Evolutionary conservation across 176 grass and related monocot genomes (phyloP).

Genomic region (Poa annua): DNA sequence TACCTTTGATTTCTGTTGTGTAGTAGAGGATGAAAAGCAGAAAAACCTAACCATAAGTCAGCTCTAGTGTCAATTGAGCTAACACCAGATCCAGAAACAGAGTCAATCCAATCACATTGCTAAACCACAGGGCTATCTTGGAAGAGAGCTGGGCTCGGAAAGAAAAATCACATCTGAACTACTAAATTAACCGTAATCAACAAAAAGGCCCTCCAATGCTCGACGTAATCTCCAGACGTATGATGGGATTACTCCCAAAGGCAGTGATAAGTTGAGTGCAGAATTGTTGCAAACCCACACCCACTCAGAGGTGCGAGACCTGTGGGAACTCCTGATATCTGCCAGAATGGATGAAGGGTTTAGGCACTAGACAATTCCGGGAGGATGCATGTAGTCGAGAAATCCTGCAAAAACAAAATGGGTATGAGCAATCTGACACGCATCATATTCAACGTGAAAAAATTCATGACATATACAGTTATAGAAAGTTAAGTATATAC

Average conservation of each 20-base stretch:
- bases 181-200: constrained; percentile 77
- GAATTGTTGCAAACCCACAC: constrained; percentile 64
- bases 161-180: constrained; percentile 56
- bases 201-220: constrained; percentile 67
- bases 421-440: neutral
- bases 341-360: constrained; percentile 62
- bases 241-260: constrained; percentile 59
- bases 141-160: constrained; percentile 45
- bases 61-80: constrained; percentile 23
- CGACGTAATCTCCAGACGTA: constrained; percentile 73
- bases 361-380: constrained; percentile 53
- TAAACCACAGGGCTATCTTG: constrained; percentile 23
- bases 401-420: constrained; percentile 38
- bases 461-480: neutral
- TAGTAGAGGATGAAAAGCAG: constrained; percentile 53
- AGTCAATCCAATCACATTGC: constrained; percentile 52
- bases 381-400: constrained; percentile 31
- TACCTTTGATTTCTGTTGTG: constrained; percentile 61
- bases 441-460: neutral
- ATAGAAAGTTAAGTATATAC: neutral
- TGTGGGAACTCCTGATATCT: constrained; percentile 53
- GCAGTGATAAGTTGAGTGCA: constrained; percentile 37
- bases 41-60: constrained; percentile 63
- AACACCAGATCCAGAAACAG: constrained; percentile 57
- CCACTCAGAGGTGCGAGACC: constrained; percentile 72